These are phyloP conservation scores for Hypomyces rosellus DNA, from an alignment of 2,329 filamentous ascomycete species.

Conservation along the genomic window DNA sequence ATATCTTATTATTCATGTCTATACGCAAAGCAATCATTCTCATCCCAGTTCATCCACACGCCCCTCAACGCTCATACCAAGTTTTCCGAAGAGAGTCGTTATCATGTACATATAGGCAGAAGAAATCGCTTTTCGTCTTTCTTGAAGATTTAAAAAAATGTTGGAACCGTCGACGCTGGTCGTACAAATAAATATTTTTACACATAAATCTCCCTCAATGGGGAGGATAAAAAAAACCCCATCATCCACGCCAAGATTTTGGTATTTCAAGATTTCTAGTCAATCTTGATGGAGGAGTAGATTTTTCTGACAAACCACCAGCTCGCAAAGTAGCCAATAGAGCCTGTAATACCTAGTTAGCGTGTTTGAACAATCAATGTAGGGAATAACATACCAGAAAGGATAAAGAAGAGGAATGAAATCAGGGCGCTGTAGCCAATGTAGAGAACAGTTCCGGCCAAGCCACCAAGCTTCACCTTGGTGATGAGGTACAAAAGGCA, in stretches of 20 bases:
- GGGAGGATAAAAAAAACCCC: too few relatives aligned
- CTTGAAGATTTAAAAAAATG: not conserved
- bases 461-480: conserved; percentile 75
- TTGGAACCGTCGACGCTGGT: conserved; percentile 19
- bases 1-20: too few relatives aligned
- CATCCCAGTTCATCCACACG: too few relatives aligned
- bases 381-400: conserved; percentile 66
- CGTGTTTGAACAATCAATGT: not conserved
- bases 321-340: conserved; percentile 91
- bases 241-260: not conserved
- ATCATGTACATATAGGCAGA: too few relatives aligned
- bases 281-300: conserved; percentile 96
- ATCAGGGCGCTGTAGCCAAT: conserved; percentile 87
- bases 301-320: conserved; percentile 94
- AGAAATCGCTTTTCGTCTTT: not conserved
- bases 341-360: conserved; percentile 49
- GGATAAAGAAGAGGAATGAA: conserved; percentile 84
- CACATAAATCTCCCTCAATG: too few relatives aligned
- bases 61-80: too few relatives aligned
- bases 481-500: conserved; percentile 87
- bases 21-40: too few relatives aligned
- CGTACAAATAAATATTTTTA: conserved; percentile 26
- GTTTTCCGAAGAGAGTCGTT: too few relatives aligned
- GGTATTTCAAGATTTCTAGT: conserved; percentile 45
- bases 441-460: conserved; percentile 85